Percentiles rank a stretch among this genome's conserved stretches.
phyloP scores from a whole-genome alignment of 345 rosid species.

The Murraya koenigii region DNA sequence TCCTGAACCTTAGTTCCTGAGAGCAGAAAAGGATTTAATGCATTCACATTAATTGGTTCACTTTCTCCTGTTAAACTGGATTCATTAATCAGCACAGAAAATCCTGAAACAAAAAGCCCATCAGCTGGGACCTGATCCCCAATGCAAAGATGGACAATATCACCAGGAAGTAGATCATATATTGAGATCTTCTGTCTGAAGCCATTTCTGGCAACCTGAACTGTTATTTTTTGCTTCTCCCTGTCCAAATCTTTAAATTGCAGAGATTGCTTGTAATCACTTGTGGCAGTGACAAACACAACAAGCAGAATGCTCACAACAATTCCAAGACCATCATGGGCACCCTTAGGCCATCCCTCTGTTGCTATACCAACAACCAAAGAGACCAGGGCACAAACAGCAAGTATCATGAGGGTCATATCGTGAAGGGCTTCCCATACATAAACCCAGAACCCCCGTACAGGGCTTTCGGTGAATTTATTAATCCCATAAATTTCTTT shows the following conservation, averaged over 20 bases:
- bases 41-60: constrained; percentile 46
- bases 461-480: constrained; percentile 74
- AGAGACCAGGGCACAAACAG: constrained; percentile 58
- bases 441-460: constrained; percentile 74
- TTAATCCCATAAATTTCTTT: constrained; percentile 70
- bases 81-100: constrained; percentile 60
- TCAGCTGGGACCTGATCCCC: constrained; percentile 87
- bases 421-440: constrained; percentile 72
- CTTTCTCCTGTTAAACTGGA: constrained; percentile 75
- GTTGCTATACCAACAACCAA: constrained; percentile 59
- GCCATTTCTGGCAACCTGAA: constrained; percentile 64
- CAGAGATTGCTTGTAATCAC: constrained; percentile 65
- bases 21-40: constrained; percentile 56
- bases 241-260: constrained; percentile 71
- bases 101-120: constrained; percentile 62
- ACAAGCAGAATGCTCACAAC: constrained; percentile 65
- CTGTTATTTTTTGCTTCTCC: constrained; percentile 55
- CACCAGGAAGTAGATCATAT: constrained; percentile 75
- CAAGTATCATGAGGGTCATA: constrained; percentile 66
- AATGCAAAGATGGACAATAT: constrained; percentile 61
- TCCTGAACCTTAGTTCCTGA: constrained; percentile 76
- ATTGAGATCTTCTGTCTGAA: constrained; percentile 54
- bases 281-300: constrained; percentile 68
- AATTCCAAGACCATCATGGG: constrained; percentile 76
- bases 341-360: constrained; percentile 81